Conservation (phyloP, 139 green algal genomes). For the Chlamydomonas schloesseri region DNA sequence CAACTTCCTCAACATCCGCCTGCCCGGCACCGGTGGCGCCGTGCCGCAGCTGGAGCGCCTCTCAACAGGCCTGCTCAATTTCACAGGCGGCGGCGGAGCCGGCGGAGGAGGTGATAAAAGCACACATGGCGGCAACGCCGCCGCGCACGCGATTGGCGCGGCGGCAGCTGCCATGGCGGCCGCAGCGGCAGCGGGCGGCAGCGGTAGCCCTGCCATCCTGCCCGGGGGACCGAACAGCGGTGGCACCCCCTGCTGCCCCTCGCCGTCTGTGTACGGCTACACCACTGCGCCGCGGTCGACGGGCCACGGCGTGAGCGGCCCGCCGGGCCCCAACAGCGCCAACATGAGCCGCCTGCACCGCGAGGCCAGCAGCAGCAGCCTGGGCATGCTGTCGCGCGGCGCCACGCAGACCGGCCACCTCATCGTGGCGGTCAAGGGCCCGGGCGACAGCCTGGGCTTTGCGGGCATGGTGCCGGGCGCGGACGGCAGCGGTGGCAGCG, state of each 20-base stretch:
- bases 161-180: neutral
- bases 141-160: neutral
- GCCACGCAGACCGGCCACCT: conserved; percentile 12
- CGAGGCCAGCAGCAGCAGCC: conserved; percentile 3
- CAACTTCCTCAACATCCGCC: conserved; percentile 29
- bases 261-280: too few species aligned
- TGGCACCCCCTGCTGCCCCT: too few species aligned
- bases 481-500: neutral
- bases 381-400: neutral
- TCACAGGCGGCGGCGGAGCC: neutral
- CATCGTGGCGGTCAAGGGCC: conserved; percentile 56
- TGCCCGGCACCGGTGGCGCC: neutral
- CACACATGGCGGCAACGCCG: neutral
- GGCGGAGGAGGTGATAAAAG: neutral
- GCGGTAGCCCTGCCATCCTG: too few species aligned
- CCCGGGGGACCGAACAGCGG: too few species aligned
- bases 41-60: conserved; percentile 36
- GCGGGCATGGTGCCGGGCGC: neutral
- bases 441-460: conserved; percentile 60
- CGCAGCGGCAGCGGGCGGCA: too few species aligned
- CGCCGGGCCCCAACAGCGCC: too few species aligned
- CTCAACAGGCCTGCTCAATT: conserved; percentile 16
- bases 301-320: too few species aligned
- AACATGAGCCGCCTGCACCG: neutral
- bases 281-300: too few species aligned